A percentile compares a stretch with the other conserved stretches of the same genome.
phyloP scores from a whole-genome alignment of 2,329 filamentous ascomycete genomes.

The Neofusicoccum sp. region DNA sequence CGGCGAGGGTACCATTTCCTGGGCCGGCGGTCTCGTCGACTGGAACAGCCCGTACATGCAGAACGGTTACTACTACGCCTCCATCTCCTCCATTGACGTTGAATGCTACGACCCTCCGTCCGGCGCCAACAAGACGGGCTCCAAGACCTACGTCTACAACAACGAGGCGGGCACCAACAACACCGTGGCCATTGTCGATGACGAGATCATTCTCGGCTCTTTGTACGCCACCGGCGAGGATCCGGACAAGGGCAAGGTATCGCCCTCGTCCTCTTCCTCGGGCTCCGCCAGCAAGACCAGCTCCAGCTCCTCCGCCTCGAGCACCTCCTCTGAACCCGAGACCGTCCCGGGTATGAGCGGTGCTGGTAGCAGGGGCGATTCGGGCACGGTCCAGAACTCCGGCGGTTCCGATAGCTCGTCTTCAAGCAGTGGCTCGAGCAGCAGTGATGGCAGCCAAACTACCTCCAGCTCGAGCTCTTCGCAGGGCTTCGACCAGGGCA shows the following conservation, averaged over 20 bases:
- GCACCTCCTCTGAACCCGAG: conserved; percentile 30
- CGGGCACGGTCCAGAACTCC: conserved; percentile 18
- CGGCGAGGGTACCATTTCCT: conserved; percentile 78
- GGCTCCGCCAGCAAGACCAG: conserved; percentile 25
- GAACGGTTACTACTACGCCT: conserved; percentile 86
- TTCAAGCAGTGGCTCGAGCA: neutral
- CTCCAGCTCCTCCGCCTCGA: conserved; percentile 19
- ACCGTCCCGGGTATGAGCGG: conserved; percentile 58
- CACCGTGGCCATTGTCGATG: conserved; percentile 72
- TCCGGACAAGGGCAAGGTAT: conserved; percentile 39
- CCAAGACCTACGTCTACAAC: conserved; percentile 71
- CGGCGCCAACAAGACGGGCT: conserved; percentile 60
- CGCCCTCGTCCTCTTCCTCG: conserved; percentile 25
- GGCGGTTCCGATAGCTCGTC: conserved; percentile 16
- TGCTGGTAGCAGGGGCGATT: conserved; percentile 44
- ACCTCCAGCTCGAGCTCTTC: conserved; percentile 18
- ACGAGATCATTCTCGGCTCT: conserved; percentile 72
- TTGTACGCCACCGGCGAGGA: conserved; percentile 72
- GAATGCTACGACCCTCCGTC: conserved; percentile 83
- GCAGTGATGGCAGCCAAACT: neutral
- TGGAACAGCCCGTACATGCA: conserved; percentile 82
- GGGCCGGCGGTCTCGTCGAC: conserved; percentile 88
- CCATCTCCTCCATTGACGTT: conserved; percentile 73
- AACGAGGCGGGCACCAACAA: conserved; percentile 65
- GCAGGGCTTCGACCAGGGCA: conserved; percentile 22